Base-by-base conservation (phyloP, 2,329 filamentous ascomycete genomes). In the Xylaria sp. region DNA sequence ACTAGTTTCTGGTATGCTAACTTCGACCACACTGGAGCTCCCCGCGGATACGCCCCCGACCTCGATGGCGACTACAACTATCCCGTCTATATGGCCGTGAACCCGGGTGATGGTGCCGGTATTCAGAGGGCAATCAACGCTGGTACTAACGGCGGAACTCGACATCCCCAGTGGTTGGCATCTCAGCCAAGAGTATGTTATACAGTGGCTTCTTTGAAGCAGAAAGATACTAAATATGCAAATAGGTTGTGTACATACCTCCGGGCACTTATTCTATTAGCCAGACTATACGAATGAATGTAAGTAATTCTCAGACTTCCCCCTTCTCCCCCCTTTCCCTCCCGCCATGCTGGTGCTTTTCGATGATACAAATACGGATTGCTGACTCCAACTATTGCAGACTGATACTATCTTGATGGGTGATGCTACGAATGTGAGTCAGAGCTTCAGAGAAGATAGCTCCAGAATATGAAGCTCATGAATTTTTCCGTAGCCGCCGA, bases 351-450 rank as follows among this genome's bases (percentile, higher is more conserved):
- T n/a, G 29, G 31, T n/a, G 5, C 5, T 29, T 51, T 1, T n/a
- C 10, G 11, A 29, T 7, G 10, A 9, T 15, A 11, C 3, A 27
- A 29, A 29, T 33, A 11, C 45, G 2, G 33, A 61, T n/a, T 50
- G 10, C 63, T 68, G 22, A 68, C 31, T 42, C 10, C 15, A 22
- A n/a, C 27, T 36, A 3, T 27, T 65, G 42, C 13, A 68, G 66
- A 67, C 81, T 0, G 81, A 82, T 53, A 83, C 81, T 5, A 79
- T 83, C 38, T 69, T 83, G 50, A 82, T 83, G 78, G 81, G 81
- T n/a, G 81, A 83, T 66, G 77, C 81, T 1, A 81, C 78, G 3
- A 75, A 82, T 59, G 78, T 79, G 27, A 73, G 77, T 69, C 36
- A 6, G 10, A 49, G 15, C n/a, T 5, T 10, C n/a, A 11, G 20